Evolutionary conservation across 2,329 filamentous ascomycete genomes (phyloP).

Genomic region (Dothideomycetes sp.): DNA sequence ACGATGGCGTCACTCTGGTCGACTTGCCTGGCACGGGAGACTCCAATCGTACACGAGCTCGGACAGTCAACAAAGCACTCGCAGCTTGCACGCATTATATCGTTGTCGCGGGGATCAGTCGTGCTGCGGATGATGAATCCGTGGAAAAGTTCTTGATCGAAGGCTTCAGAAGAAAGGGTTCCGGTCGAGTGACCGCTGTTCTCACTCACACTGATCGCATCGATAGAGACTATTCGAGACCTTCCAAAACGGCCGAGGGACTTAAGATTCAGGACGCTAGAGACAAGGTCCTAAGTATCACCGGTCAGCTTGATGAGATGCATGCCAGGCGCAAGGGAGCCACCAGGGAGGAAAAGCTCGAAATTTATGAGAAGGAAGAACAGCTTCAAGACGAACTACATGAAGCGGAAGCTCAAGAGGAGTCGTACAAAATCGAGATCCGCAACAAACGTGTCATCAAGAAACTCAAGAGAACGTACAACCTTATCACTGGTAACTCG

Average conservation of each 20-base stretch:
- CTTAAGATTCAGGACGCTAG: conserved; percentile 5
- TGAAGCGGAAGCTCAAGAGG: background rate
- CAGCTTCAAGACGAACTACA: background rate
- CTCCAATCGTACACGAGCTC: conserved; percentile 15
- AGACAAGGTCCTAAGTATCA: background rate
- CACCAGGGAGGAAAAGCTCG: background rate
- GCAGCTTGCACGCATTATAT: conserved; percentile 16
- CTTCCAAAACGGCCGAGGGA: background rate
- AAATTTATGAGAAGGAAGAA: background rate
- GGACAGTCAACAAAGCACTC: conserved; percentile 10
- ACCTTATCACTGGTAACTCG: conserved; percentile 7
- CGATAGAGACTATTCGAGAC: conserved; percentile 13
- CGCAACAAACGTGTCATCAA: conserved; percentile 11
- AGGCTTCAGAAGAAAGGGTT: conserved; percentile 5
- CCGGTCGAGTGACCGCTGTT: conserved; percentile 11
- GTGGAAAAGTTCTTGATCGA: background rate
- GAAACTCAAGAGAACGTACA: conserved; percentile 7
- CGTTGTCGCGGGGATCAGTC: conserved; percentile 13
- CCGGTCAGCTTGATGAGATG: background rate
- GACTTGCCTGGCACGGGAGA: conserved; percentile 19
- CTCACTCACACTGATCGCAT: conserved; percentile 15
- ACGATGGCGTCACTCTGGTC: conserved; percentile 16
- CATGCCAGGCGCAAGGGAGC: background rate
- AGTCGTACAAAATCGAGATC: conserved; percentile 9
- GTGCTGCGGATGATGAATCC: conserved; percentile 14